These are phyloP conservation scores for Camelina sativa DNA, from an alignment of 345 rosid genomes.

Conservation along the genomic window DNA sequence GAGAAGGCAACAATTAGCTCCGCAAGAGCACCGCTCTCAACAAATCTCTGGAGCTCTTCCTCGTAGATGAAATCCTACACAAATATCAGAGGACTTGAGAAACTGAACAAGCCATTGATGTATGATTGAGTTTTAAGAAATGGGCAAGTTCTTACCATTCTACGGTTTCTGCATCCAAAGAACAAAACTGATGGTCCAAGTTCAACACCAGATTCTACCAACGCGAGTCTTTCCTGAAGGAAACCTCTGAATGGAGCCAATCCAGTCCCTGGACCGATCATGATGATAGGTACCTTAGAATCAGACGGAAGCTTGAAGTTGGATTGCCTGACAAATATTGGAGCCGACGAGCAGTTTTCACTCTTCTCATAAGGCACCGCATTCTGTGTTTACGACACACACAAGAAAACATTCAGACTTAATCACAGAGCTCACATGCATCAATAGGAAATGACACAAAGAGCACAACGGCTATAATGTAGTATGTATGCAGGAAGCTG, in stretches of 20 bases:
- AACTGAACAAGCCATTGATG: background rate
- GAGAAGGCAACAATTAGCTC: slow-evolving; percentile 87
- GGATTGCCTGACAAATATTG: slow-evolving; percentile 87
- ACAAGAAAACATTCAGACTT: background rate
- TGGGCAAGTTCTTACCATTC: slow-evolving; percentile 53
- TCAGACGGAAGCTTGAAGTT: slow-evolving; percentile 90
- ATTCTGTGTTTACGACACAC: slow-evolving; percentile 50
- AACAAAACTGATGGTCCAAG: slow-evolving; percentile 81
- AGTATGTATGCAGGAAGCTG: too few relatives aligned
- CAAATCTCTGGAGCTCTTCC: slow-evolving; percentile 75
- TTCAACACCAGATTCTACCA: slow-evolving; percentile 75
- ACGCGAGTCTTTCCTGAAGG: slow-evolving; percentile 88
- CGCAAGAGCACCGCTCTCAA: slow-evolving; percentile 73
- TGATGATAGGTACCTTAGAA: slow-evolving; percentile 75
- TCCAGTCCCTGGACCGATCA: slow-evolving; percentile 99
- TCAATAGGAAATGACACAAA: slow-evolving; percentile 5
- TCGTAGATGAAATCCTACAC: slow-evolving; percentile 87
- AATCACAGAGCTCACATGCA: background rate
- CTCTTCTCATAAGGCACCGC: slow-evolving; percentile 70
- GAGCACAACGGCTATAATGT: background rate
- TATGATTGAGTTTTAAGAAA: background rate
- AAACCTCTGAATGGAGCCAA: slow-evolving; percentile 99
- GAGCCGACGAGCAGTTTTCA: slow-evolving; percentile 78
- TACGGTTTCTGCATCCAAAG: slow-evolving; percentile 95
- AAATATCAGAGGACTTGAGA: slow-evolving; percentile 16